These are phyloP conservation scores for Anacardium occidentale DNA, from an alignment of 345 rosid species.

Conservation along the genomic window DNA sequence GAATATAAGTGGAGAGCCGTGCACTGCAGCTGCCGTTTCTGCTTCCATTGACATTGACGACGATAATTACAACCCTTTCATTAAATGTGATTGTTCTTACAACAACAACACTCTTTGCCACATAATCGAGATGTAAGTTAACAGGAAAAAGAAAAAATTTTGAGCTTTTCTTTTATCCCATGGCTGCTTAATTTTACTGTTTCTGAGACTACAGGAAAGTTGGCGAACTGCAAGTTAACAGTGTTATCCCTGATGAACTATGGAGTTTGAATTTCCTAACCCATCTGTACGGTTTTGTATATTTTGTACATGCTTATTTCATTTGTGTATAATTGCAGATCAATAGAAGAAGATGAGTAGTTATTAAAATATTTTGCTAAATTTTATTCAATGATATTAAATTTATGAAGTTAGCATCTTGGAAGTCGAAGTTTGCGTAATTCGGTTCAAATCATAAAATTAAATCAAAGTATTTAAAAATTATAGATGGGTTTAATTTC, in stretches of 20 bases:
- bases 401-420: no score
- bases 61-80: slow-evolving; percentile 31
- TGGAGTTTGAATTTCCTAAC: slow-evolving; percentile 48
- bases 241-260: slow-evolving; percentile 48
- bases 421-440: no score
- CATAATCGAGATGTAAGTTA: slow-evolving; percentile 36
- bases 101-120: slow-evolving; percentile 38
- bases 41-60: not conserved
- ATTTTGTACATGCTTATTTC: no score
- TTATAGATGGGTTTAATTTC: no score
- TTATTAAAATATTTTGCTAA: no score
- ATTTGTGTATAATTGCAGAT: no score
- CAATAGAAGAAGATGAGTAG: no score
- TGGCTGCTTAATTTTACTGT: not conserved
- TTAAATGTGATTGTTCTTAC: slow-evolving; percentile 46
- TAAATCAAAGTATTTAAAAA: no score
- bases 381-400: no score
- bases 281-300: slow-evolving; percentile 33
- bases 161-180: no score
- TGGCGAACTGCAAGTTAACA: slow-evolving; percentile 29
- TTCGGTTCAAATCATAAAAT: no score
- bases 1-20: slow-evolving; percentile 48
- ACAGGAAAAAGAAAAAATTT: no score
- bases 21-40: slow-evolving; percentile 39
- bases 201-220: slow-evolving; percentile 34